phyloP scores from a whole-genome alignment of 768 basidiomycete species.

The Lentinula boryana region DNA sequence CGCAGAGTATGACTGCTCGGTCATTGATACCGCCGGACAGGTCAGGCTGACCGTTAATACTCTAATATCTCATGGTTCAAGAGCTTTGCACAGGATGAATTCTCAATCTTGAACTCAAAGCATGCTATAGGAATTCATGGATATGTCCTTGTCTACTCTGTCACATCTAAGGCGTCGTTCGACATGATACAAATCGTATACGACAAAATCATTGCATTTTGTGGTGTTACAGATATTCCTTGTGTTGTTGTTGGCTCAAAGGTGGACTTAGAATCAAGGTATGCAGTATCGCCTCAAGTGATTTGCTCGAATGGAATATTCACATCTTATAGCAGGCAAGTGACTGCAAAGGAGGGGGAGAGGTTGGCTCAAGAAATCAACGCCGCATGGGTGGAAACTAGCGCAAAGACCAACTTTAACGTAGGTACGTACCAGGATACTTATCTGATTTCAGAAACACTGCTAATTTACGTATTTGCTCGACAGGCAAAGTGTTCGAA shows the following conservation, averaged over 20 bases:
- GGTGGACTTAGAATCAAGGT: slow-evolving; percentile 76
- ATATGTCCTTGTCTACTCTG: slow-evolving; percentile 94
- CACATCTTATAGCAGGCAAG: slow-evolving; percentile 52
- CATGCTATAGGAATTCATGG: slow-evolving; percentile 97
- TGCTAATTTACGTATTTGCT: not conserved
- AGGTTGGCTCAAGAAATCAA: slow-evolving; percentile 65
- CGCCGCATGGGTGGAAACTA: slow-evolving; percentile 84
- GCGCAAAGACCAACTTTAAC: slow-evolving; percentile 81
- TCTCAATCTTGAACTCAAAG: slow-evolving; percentile 87
- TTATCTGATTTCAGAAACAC: not conserved
- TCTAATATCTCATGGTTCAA: not conserved
- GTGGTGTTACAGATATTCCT: slow-evolving; percentile 77
- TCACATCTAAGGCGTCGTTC: slow-evolving; percentile 84
- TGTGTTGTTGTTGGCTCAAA: slow-evolving; percentile 96
- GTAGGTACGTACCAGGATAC: slow-evolving; percentile 58
- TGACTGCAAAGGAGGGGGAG: slow-evolving; percentile 67
- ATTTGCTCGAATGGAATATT: not conserved
- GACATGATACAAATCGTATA: slow-evolving; percentile 92
- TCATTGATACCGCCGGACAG: slow-evolving; percentile 98
- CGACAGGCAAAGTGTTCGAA: slow-evolving; percentile 75
- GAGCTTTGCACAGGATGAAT: slow-evolving; percentile 72
- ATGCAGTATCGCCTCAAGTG: slow-evolving; percentile 16
- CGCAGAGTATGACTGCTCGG: slow-evolving; percentile 90
- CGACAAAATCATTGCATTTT: slow-evolving; percentile 89
- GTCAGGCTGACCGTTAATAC: slow-evolving; percentile 32